Evolutionary conservation across 495 filamentous ascomycete species (phyloP).

Genomic region (Penicillium salamii): DNA sequence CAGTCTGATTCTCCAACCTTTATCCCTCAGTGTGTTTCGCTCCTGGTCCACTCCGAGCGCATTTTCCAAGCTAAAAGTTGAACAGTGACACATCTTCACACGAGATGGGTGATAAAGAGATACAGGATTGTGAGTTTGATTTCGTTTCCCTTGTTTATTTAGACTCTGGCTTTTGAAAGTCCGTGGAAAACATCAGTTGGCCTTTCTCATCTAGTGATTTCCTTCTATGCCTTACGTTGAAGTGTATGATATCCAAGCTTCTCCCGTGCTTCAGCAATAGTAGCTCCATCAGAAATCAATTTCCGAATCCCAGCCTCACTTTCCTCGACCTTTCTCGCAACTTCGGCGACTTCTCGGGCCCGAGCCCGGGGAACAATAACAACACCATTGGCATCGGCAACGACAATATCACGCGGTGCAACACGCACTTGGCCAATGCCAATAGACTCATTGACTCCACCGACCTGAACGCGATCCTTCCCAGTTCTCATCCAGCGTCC

Average conservation of each 20-base stretch:
- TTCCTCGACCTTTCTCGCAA: constrained; percentile 10
- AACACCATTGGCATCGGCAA: constrained; percentile 23
- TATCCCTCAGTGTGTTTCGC: too few species aligned
- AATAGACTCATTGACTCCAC: constrained; percentile 15
- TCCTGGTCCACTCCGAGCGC: too few species aligned
- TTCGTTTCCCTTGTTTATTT: too few species aligned
- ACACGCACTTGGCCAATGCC: constrained; percentile 20
- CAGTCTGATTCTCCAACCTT: too few species aligned
- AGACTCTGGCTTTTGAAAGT: too few species aligned
- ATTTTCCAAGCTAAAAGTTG: too few species aligned
- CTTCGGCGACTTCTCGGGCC: constrained; percentile 17
- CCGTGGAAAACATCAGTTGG: too few species aligned
- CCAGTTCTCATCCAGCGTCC: too few species aligned
- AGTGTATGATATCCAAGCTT: constrained; percentile 15
- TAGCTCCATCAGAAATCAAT: constrained; percentile 14
- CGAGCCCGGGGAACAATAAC: constrained; percentile 19
- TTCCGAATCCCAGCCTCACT: constrained; percentile 13
- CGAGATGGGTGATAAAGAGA: too few species aligned
- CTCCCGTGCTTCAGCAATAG: constrained; percentile 17
- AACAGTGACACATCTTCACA: too few species aligned
- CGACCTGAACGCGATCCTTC: constrained; percentile 6
- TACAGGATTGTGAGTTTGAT: too few species aligned
- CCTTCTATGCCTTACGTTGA: constrained; percentile 17
- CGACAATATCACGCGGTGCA: constrained; percentile 17
- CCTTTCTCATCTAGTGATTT: too few species aligned